A percentile compares a stretch with the other conserved stretches of the same genome.
These are phyloP conservation scores for Knufia petricola DNA, from an alignment of 2,329 filamentous ascomycete genomes.

Conservation along the genomic window DNA sequence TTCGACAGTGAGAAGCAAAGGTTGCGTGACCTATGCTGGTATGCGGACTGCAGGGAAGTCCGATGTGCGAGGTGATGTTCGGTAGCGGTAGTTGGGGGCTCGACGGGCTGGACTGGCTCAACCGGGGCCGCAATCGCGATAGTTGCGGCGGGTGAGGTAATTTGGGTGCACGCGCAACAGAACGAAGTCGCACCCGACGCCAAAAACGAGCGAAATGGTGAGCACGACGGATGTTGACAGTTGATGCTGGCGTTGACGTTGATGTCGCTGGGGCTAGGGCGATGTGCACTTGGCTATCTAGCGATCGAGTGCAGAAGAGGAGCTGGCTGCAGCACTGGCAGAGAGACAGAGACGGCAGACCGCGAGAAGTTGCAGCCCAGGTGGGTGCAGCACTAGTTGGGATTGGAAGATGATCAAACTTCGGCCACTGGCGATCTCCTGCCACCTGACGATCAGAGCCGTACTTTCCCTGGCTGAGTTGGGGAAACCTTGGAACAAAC, in stretches of 20 bases:
- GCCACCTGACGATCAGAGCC: background rate
- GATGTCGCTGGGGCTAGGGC: background rate
- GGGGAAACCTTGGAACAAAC: background rate
- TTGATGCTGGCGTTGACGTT: background rate
- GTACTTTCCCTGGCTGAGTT: background rate
- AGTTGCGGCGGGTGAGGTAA: conserved; percentile 4
- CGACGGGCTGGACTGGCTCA: background rate
- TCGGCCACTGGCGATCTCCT: conserved; percentile 1
- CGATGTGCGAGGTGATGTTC: background rate
- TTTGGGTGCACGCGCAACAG: conserved; percentile 3
- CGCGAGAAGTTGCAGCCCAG: background rate
- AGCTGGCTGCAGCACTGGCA: background rate
- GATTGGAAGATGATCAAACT: too few species aligned
- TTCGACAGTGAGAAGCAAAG: background rate
- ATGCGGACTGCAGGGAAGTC: background rate
- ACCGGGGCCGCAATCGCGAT: conserved; percentile 4
- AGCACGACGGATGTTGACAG: background rate
- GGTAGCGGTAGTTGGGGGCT: conserved; percentile 4
- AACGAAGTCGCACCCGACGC: background rate
- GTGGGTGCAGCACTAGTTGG: background rate
- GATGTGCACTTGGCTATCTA: background rate
- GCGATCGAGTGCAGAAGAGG: conserved; percentile 1
- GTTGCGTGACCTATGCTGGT: background rate
- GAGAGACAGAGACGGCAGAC: background rate
- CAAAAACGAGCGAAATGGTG: conserved; percentile 3